A percentile compares a stretch with the other conserved stretches of the same genome.
These are phyloP conservation scores for Amylostereum areolatum DNA, from an alignment of 1,284 basidiomycete species.

Conservation along the genomic window DNA sequence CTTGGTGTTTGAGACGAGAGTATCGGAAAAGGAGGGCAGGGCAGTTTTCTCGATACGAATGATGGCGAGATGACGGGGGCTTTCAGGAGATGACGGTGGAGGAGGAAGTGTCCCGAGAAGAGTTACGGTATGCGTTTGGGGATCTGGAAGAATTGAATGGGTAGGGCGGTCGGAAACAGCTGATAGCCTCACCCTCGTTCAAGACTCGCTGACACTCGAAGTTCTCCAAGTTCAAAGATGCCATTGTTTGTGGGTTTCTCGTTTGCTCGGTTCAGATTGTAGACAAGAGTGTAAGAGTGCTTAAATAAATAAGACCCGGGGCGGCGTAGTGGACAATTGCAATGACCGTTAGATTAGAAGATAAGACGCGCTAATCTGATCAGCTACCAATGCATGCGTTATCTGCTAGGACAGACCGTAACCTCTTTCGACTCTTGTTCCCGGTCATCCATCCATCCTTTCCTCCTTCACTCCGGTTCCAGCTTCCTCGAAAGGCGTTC, in stretches of 20 bases:
- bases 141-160: constrained; percentile 33
- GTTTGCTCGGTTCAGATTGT: no score
- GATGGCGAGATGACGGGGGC: constrained; percentile 37
- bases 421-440: no score
- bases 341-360: no score
- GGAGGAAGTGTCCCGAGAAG: constrained; percentile 33
- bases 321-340: no score
- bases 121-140: constrained; percentile 38
- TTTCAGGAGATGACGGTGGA: constrained; percentile 3
- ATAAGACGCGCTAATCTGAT: no score
- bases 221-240: constrained; percentile 19
- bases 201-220: constrained; percentile 51
- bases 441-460: no score
- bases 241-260: neutral
- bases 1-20: constrained; percentile 25
- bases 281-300: no score
- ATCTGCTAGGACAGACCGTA: no score
- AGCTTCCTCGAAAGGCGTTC: neutral
- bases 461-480: neutral
- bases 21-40: constrained; percentile 31
- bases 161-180: neutral
- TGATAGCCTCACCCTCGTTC: constrained; percentile 40
- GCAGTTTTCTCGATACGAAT: constrained; percentile 56
- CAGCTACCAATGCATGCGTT: no score
- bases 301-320: no score